These are phyloP conservation scores for Poa pratensis DNA, from an alignment of 176 grass and related monocot genomes.

Conservation along the genomic window DNA sequence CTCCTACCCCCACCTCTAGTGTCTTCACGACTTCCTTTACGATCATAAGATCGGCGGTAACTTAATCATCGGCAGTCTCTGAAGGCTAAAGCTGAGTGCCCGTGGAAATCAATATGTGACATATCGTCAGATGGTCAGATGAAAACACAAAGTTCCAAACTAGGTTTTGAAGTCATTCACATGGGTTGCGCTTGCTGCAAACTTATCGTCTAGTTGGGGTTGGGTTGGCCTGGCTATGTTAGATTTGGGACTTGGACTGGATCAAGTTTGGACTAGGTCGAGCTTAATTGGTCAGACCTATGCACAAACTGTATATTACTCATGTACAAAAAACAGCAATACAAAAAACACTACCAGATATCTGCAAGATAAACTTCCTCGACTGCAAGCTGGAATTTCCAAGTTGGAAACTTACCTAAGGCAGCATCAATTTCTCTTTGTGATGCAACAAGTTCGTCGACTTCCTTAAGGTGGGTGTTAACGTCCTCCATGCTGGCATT, in stretches of 20 bases:
- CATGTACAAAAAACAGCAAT: not conserved
- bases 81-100: not conserved
- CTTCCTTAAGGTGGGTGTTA: slow-evolving; percentile 66
- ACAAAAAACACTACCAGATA: not conserved
- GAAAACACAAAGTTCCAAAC: not conserved
- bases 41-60: too few species aligned
- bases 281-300: not conserved
- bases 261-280: slow-evolving; percentile 19
- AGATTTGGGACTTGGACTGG: slow-evolving; percentile 2
- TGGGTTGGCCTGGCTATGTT: slow-evolving; percentile 16
- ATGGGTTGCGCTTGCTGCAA: slow-evolving; percentile 11
- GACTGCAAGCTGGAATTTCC: not conserved
- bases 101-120: not conserved
- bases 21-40: too few species aligned
- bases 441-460: slow-evolving; percentile 65
- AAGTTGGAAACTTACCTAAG: slow-evolving; percentile 58
- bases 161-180: slow-evolving; percentile 25
- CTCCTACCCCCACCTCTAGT: too few species aligned
- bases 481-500: slow-evolving; percentile 71
- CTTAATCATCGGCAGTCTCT: too few species aligned
- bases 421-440: slow-evolving; percentile 76
- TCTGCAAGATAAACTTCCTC: slow-evolving; percentile 8
- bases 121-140: not conserved
- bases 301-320: not conserved
- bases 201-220: not conserved